Evolutionary conservation across 805 yeast species (phyloP).

Genomic region (Starmerella sp.): DNA sequence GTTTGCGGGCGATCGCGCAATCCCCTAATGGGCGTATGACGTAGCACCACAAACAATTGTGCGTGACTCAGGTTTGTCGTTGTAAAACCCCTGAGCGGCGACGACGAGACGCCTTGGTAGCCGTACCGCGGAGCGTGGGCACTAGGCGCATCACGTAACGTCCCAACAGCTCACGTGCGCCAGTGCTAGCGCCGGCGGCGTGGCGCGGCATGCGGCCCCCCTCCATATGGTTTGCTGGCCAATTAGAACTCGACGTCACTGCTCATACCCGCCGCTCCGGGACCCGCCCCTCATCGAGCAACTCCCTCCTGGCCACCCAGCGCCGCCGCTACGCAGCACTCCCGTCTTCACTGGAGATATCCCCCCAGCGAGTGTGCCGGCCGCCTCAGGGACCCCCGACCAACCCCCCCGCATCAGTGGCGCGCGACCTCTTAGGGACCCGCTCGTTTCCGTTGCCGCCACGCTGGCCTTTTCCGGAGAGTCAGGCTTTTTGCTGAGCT

Average conservation of each 20-base stretch:
- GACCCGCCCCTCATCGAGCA: slow-evolving; percentile 2
- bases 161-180: too few species aligned
- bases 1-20: background rate
- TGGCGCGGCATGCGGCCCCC: slow-evolving; percentile 1
- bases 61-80: too few species aligned
- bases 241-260: slow-evolving; percentile 3
- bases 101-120: too few species aligned
- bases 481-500: background rate
- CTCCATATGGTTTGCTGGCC: slow-evolving; percentile 5
- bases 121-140: too few species aligned
- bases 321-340: background rate
- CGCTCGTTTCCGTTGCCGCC: background rate
- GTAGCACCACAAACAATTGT: too few species aligned
- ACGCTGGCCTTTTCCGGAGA: slow-evolving; percentile 1
- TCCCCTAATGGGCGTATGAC: background rate
- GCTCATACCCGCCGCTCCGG: slow-evolving; percentile 4
- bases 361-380: background rate
- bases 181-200: background rate
- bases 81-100: too few species aligned
- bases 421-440: background rate
- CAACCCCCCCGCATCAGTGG: background rate
- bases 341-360: background rate
- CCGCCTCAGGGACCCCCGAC: slow-evolving; percentile 5
- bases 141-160: background rate
- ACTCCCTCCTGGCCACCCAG: background rate